Base-by-base conservation (phyloP, 208 protist species). In the Trypanosoma caninum region DNA sequence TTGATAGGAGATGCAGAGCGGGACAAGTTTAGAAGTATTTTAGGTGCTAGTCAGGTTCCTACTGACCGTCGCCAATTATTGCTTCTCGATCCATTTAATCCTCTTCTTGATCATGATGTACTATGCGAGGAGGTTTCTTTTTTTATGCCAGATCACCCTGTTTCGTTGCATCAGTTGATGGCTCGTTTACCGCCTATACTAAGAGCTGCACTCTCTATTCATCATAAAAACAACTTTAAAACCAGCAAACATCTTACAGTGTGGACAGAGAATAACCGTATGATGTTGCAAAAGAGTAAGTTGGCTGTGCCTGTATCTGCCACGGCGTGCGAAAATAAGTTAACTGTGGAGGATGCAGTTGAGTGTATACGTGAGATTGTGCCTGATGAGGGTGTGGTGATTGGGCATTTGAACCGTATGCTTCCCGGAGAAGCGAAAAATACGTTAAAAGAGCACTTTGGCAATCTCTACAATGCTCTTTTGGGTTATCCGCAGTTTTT, bases 1-100 rank as follows among this genome's bases (percentile, higher is more conserved):
- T 44, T 89, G 10, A 62, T 87, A 14, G 84, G 82, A 14, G 79
- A 87, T 44, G 52, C 50, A 9, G 77, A 80, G 30, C 80, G 84
- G 7, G 41, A 62, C 3, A 56, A 59, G 9, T 91, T 83, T 50
- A 16, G 38, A 10, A 31, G 61, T 14, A 65, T 82, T 33, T 50
- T 88, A 9, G 76, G 84, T 3, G 65, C 82, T 1, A 78, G 74
- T 50, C 63, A 78, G 34, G 66, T 93, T 1, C 89, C 89, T n/a
- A 83, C 73, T 4, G 71, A 67, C 14, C 78, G 85, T 3, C 65
- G 50, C 23, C 83, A 95, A 34, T 38, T 95, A 4, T 52, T 86
- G 0, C 52, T 95, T 27, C 74, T 95, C n/a, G 89, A 95, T 45
- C 85, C 85, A n/a, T 56, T 74, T 33, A 95, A 95, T 61, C 83